Conservation (phyloP, 2,329 filamentous ascomycete genomes). For the Tolypocladium paradoxum region DNA sequence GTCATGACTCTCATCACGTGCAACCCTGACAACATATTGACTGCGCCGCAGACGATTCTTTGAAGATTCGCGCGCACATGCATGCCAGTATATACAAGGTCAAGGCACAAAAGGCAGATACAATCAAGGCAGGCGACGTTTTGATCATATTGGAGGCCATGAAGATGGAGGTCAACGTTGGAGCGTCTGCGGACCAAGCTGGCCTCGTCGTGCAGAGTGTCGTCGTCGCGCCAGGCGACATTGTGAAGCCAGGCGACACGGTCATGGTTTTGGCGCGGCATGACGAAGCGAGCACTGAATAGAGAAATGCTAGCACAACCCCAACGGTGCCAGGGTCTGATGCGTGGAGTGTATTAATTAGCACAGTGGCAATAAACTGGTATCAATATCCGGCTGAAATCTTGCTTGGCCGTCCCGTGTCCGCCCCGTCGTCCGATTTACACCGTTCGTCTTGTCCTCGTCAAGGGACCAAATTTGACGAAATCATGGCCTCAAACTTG, state of each 20-base stretch:
- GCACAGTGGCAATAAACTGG: neutral
- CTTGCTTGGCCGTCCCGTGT: neutral
- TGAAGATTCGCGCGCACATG: conserved; percentile 14
- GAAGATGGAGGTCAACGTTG: conserved; percentile 40
- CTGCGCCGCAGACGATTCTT: conserved; percentile 10
- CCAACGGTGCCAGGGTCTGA: neutral
- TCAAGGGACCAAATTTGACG: conserved; percentile 6
- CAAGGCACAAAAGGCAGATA: conserved; percentile 28
- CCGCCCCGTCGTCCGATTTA: neutral
- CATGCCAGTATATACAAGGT: conserved; percentile 45
- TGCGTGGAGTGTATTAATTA: neutral
- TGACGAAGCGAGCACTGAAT: neutral
- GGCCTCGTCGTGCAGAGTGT: neutral
- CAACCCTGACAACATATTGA: neutral
- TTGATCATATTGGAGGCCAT: conserved; percentile 42
- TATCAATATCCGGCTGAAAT: neutral
- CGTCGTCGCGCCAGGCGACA: conserved; percentile 1
- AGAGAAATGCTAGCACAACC: neutral
- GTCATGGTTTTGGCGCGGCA: neutral
- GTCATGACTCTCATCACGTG: neutral
- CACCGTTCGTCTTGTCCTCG: neutral
- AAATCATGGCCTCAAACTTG: conserved; percentile 5
- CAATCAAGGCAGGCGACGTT: conserved; percentile 28
- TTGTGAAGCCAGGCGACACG: conserved; percentile 4
- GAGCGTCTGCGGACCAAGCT: neutral